These are phyloP conservation scores for Colletotrichum limetticola DNA, from an alignment of 2,329 filamentous ascomycete genomes.

Conservation along the genomic window DNA sequence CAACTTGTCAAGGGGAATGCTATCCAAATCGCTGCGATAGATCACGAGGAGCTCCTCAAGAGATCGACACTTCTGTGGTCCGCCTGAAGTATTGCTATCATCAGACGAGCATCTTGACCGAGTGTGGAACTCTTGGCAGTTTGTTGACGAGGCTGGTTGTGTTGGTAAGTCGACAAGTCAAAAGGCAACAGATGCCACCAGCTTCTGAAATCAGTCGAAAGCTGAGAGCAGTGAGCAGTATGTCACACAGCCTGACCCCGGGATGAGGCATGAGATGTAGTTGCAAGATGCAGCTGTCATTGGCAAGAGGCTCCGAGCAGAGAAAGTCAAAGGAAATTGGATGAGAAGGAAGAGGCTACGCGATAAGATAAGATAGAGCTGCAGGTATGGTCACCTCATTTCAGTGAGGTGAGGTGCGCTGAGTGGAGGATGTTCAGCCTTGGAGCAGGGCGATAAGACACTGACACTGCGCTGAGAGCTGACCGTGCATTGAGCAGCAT, in stretches of 20 bases:
- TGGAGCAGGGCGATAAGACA: not conserved
- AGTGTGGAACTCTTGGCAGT: not conserved
- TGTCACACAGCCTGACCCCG: not conserved
- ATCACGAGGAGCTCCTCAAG: not conserved
- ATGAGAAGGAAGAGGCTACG: not conserved
- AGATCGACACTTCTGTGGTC: not conserved
- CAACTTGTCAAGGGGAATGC: not conserved
- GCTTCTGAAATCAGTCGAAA: not conserved
- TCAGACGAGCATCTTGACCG: not conserved
- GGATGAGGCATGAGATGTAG: conserved; percentile 11
- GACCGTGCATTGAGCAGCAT: not conserved
- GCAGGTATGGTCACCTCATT: not conserved
- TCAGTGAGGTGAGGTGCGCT: no score
- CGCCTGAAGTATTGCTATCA: not conserved
- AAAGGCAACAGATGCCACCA: not conserved
- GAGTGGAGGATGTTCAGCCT: not conserved
- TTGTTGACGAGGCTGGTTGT: not conserved
- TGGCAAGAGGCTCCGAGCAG: conserved; percentile 12
- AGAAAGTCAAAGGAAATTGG: not conserved
- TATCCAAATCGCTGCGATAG: not conserved
- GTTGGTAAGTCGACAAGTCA: no score
- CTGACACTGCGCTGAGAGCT: not conserved
- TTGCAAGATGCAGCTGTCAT: conserved; percentile 13
- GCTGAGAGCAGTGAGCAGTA: not conserved
- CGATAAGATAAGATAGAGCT: not conserved